These are phyloP conservation scores for Magnusiomyces paraingens DNA, from an alignment of 1,139 yeast genomes.

Conservation along the genomic window DNA sequence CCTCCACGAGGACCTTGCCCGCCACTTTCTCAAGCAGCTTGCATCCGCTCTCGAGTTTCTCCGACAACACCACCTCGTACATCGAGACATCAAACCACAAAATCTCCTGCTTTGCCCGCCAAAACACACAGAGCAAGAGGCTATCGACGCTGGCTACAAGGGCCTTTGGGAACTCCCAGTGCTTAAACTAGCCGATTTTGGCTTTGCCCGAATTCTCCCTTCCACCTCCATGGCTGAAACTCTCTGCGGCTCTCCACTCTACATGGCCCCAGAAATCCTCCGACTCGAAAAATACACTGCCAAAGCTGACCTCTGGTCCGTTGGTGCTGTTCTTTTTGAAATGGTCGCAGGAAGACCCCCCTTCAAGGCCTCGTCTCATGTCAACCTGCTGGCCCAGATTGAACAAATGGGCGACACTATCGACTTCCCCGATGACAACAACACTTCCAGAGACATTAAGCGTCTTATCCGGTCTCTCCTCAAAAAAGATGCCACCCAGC, in stretches of 20 bases:
- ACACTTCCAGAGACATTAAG: conserved; percentile 54
- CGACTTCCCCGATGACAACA: conserved; percentile 53
- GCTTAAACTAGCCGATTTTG: conserved; percentile 91
- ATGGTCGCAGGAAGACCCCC: conserved; percentile 96
- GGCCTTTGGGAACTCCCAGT: conserved; percentile 88
- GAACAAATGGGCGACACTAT: conserved; percentile 75
- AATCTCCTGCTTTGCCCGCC: conserved; percentile 77
- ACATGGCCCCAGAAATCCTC: conserved; percentile 97
- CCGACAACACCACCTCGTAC: conserved; percentile 77
- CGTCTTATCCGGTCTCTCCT: conserved; percentile 66
- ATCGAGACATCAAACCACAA: conserved; percentile 92
- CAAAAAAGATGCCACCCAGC: conserved; percentile 77
- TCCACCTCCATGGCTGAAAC: conserved; percentile 94
- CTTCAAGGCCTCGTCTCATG: conserved; percentile 85
- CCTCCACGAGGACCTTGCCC: conserved; percentile 65
- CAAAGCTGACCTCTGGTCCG: conserved; percentile 96
- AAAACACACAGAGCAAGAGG: conserved; percentile 54
- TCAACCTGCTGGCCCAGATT: conserved; percentile 78
- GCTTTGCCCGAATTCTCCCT: conserved; percentile 91
- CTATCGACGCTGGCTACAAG: conserved; percentile 50
- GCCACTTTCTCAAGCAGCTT: conserved; percentile 81
- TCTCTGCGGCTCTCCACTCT: conserved; percentile 90
- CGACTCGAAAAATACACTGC: conserved; percentile 94
- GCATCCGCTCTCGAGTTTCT: conserved; percentile 78
- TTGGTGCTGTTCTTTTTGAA: conserved; percentile 91